These are phyloP conservation scores for Dendrocalamus sinicus DNA, from an alignment of 176 grass and related monocot species.

Conservation along the genomic window DNA sequence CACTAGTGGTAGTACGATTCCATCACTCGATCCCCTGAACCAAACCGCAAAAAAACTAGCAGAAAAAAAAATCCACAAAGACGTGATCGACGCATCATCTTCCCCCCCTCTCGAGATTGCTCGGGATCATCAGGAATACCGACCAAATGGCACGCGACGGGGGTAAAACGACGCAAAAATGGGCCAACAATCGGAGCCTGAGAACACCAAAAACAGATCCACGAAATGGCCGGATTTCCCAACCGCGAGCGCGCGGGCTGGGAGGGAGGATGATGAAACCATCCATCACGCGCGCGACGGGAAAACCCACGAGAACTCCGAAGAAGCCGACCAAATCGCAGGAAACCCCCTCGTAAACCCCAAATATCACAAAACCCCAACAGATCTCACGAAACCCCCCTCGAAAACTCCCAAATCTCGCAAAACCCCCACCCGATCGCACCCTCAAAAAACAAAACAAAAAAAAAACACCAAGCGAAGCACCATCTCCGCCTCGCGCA, in stretches of 20 bases:
- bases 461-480: not conserved
- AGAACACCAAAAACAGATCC: not conserved
- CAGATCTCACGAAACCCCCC: not conserved
- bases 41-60: not conserved
- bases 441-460: not conserved
- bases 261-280: not conserved
- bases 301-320: not conserved
- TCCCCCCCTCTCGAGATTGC: no score
- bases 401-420: not conserved
- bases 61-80: not conserved
- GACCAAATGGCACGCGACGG: no score
- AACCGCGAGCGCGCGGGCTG: not conserved
- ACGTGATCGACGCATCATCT: no score
- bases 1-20: not conserved
- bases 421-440: no score
- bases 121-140: no score
- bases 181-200: not conserved
- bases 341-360: not conserved
- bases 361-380: not conserved
- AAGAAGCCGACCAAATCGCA: not conserved
- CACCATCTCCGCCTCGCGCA: not conserved
- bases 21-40: not conserved
- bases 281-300: not conserved
- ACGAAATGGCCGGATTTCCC: not conserved
- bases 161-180: no score